Conservation (phyloP, 2,329 filamentous ascomycete species). For the Beauveria asiatica region DNA sequence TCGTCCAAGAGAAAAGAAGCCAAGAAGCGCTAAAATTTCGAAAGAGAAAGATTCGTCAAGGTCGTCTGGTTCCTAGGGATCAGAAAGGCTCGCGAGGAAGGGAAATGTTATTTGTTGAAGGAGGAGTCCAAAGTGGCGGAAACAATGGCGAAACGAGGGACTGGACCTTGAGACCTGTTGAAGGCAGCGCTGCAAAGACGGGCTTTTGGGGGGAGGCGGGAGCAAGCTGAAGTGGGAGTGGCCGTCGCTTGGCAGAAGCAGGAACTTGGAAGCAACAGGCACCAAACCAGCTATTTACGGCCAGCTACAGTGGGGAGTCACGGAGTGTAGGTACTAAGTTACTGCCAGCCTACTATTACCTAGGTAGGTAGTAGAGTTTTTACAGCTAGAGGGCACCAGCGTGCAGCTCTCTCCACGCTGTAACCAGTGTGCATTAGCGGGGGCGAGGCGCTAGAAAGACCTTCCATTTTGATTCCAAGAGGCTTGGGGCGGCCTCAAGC, state of each 20-base stretch:
- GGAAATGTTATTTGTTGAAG: neutral
- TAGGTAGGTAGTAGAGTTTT: no score
- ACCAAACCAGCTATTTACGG: no score
- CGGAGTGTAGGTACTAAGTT: no score
- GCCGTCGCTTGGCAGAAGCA: no score
- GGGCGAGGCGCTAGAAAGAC: neutral
- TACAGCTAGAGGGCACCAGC: neutral
- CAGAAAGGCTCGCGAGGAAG: neutral
- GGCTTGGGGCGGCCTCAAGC: neutral
- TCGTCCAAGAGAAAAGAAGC: neutral
- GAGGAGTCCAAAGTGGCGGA: neutral
- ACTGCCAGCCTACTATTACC: no score
- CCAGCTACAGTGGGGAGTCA: no score
- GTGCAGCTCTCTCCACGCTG: neutral
- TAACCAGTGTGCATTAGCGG: neutral
- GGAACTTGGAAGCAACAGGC: no score
- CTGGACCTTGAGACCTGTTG: neutral
- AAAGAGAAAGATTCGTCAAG: neutral
- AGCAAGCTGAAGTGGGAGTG: neutral
- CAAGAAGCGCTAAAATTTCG: neutral
- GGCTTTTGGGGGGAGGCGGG: neutral
- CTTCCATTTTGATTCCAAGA: neutral
- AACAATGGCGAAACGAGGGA: slow-evolving; percentile 5
- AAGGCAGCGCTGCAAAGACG: neutral
- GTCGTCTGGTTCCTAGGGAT: neutral